Evolutionary conservation across 192 early-diverging fungal species (phyloP).

Genomic region (Lunasporangiospora selenospora): DNA sequence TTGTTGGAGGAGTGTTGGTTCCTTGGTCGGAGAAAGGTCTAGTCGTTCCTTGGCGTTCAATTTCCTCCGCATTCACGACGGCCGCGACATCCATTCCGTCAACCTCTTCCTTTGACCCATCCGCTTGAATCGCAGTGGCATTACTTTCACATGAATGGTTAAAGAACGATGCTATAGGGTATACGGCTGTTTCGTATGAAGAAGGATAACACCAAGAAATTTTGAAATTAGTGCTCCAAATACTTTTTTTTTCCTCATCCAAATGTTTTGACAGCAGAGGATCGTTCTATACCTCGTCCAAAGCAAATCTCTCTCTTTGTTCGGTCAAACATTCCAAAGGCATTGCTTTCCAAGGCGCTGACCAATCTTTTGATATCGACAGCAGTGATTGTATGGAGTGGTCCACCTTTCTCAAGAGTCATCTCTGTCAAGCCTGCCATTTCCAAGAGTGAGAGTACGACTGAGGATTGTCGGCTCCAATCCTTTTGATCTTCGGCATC

Average conservation of each 20-base stretch:
- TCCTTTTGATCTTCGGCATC: slow-evolving; percentile 58
- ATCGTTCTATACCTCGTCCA: slow-evolving; percentile 49
- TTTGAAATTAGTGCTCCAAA: background rate
- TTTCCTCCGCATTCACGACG: background rate
- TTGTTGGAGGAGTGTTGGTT: too few species aligned
- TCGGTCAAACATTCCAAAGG: slow-evolving; percentile 68
- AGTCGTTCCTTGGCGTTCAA: too few species aligned
- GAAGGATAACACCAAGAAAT: slow-evolving; percentile 5
- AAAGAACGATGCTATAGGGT: slow-evolving; percentile 67
- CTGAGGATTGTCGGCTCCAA: slow-evolving; percentile 61
- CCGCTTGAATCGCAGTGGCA: slow-evolving; percentile 35
- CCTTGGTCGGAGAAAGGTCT: too few species aligned
- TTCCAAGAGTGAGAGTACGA: slow-evolving; percentile 51
- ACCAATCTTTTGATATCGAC: slow-evolving; percentile 62
- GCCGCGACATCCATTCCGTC: slow-evolving; percentile 16
- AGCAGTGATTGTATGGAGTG: slow-evolving; percentile 1
- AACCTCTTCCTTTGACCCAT: slow-evolving; percentile 16
- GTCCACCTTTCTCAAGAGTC: slow-evolving; percentile 8
- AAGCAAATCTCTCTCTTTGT: slow-evolving; percentile 46
- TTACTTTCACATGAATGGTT: slow-evolving; percentile 74
- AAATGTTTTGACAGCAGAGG: background rate
- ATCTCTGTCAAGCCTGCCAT: slow-evolving; percentile 51
- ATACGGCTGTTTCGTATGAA: slow-evolving; percentile 58
- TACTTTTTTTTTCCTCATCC: slow-evolving; percentile 10
- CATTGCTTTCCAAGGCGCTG: slow-evolving; percentile 69